Evolutionary conservation across 139 green algal species (phyloP), one percentile per base, ranked within the genome.

Genomic region (Chlamydomonas sphaeroides): DNA sequence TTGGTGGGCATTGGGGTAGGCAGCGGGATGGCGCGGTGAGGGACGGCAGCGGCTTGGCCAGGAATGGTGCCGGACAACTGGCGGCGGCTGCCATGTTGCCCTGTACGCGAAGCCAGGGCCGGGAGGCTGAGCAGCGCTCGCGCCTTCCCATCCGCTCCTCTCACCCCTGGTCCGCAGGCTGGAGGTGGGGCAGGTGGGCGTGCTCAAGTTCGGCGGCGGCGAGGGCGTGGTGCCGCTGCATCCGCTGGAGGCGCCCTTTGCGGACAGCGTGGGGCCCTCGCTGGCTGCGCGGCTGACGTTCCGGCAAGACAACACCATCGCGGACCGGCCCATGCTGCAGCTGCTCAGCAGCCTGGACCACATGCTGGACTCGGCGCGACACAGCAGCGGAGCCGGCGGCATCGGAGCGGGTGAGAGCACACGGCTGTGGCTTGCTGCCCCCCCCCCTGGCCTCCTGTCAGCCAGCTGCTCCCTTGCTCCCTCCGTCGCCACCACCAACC

Each of bases 301-400:
- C 67, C 83, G 93, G 65, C 90, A 62, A 65, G 97, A 99, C 88
- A 99, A 98, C 92, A 99, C 96, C 32, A 95, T 99, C 38, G 91
- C 86, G 17, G 97, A 99, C 84, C 81, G 89, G 48, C 97, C 97
- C 26, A 94, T 98, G 91, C 88, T 96, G 65, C 89, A 96, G 61
- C 90, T 99, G 28, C 84, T 99, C 73, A 79, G 88, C 5, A 89
- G 84, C 45, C 86, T 98, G 76, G 78, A 90, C 36, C 80, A 88
- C 68, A 88, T 96, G 84, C 87, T 99, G 65, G 92, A 95, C 23
- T 38, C 66, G 0, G 96, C 95, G 5, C 51, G 93, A 8, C 89
- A 92, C 56, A n/a, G 63, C 68, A 45, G 62, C 33, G 79, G 84
- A 26, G 84, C 68, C 7, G 84, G 88, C 26, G 79, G 88, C 53